Conservation (phyloP, 1,284 basidiomycete genomes). For the Ustilago sp. region DNA sequence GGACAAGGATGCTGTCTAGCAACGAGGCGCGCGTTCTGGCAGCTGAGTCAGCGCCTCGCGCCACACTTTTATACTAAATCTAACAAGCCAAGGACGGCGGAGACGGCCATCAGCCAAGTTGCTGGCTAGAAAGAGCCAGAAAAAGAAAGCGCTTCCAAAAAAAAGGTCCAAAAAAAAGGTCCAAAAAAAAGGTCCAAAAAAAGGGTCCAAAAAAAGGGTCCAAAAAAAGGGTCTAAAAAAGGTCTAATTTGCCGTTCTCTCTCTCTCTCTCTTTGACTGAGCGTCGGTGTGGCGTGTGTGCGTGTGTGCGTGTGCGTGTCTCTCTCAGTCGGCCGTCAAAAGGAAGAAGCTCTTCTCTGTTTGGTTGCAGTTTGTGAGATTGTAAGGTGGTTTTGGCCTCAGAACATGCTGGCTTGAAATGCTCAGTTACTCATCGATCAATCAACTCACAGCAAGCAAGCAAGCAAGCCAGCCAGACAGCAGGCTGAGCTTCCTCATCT, state of each 20-base stretch:
- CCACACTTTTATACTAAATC: too few relatives aligned
- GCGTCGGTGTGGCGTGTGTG: conserved; percentile 8
- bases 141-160: background rate
- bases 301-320: conserved; percentile 1
- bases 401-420: background rate
- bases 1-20: too few relatives aligned
- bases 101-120: background rate
- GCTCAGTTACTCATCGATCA: conserved; percentile 4
- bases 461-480: background rate
- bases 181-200: background rate
- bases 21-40: too few relatives aligned
- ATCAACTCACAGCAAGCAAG: background rate
- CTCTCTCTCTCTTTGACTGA: background rate
- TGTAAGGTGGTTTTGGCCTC: conserved; percentile 5
- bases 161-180: background rate
- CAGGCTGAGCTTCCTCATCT: background rate
- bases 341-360: background rate
- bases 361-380: conserved; percentile 6
- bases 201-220: too few relatives aligned
- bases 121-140: background rate
- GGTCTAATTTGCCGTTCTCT: conserved; percentile 11
- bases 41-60: too few relatives aligned
- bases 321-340: conserved; percentile 14
- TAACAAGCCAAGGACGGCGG: too few relatives aligned
- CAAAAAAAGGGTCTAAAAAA: conserved; percentile 8